These are phyloP conservation scores for Ilex asprella DNA, from an alignment of 257 asterid species.

Conservation along the genomic window DNA sequence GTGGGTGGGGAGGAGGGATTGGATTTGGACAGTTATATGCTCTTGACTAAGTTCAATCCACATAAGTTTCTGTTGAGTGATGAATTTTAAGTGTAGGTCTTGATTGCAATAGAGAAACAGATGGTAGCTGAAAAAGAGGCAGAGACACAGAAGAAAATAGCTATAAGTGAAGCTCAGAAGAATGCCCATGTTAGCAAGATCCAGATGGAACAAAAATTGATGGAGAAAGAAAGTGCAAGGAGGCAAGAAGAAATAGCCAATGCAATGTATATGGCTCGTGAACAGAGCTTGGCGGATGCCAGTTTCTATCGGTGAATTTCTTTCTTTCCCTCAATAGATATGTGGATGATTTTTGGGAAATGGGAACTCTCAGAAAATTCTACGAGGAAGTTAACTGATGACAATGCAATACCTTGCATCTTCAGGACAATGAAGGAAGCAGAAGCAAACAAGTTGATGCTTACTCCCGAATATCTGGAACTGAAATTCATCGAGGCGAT, in stretches of 20 bases:
- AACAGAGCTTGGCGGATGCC: slow-evolving; percentile 97
- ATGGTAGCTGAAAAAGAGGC: slow-evolving; percentile 97
- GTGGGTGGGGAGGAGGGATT: not conserved
- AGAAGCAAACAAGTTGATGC: slow-evolving; percentile 88
- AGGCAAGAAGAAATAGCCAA: slow-evolving; percentile 90
- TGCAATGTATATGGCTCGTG: slow-evolving; percentile 82
- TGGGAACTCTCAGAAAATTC: not conserved
- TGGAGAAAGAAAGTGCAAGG: slow-evolving; percentile 87
- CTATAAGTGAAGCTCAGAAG: slow-evolving; percentile 93
- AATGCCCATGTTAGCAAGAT: slow-evolving; percentile 86
- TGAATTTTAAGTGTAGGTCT: slow-evolving; percentile 40
- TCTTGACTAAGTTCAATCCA: not conserved
- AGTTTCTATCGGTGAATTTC: slow-evolving; percentile 59
- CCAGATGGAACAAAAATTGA: slow-evolving; percentile 90
- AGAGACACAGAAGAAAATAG: slow-evolving; percentile 86
- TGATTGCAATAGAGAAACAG: slow-evolving; percentile 91
- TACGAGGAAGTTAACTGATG: slow-evolving; percentile 4
- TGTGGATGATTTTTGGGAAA: not conserved
- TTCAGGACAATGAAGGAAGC: slow-evolving; percentile 80
- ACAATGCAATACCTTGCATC: slow-evolving; percentile 2
- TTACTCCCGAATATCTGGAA: slow-evolving; percentile 75
- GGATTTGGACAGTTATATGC: not conserved
- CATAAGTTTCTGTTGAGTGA: not conserved
- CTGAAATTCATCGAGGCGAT: slow-evolving; percentile 87
- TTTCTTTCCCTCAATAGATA: slow-evolving; percentile 5